These are phyloP conservation scores for Obelidium mucronatum DNA, from an alignment of 192 early-diverging fungal genomes.

Conservation along the genomic window DNA sequence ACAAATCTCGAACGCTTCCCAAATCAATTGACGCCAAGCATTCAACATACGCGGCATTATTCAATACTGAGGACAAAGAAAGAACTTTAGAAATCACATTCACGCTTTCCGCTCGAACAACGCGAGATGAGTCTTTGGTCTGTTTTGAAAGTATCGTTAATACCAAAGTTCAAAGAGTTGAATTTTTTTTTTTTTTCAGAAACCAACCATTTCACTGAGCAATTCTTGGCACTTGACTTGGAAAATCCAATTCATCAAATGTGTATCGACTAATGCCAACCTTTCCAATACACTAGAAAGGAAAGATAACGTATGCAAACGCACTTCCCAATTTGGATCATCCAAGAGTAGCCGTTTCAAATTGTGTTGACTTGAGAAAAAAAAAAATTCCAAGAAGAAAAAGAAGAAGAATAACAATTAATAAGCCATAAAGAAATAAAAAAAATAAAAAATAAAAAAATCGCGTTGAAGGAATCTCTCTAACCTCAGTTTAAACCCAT, in stretches of 20 bases:
- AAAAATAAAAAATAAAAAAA: no score
- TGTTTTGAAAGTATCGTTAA: not conserved
- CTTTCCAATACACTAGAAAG: constrained; percentile 3
- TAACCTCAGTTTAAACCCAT: no score
- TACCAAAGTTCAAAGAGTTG: not conserved
- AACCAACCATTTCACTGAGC: not conserved
- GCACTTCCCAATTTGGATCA: constrained; percentile 28
- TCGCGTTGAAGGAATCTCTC: no score
- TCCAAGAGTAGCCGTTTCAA: not conserved
- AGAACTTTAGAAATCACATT: not conserved
- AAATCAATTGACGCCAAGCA: constrained; percentile 2
- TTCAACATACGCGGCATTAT: not conserved
- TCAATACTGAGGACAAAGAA: not conserved
- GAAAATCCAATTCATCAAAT: not conserved
- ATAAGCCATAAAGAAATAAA: not conserved
- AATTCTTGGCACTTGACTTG: not conserved
- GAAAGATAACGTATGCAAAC: not conserved
- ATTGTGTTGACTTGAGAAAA: not conserved
- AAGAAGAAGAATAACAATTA: no score
- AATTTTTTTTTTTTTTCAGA: not conserved
- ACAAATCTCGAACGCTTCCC: not conserved
- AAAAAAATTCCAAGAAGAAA: not conserved
- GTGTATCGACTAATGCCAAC: no score
- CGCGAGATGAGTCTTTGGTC: constrained; percentile 14
- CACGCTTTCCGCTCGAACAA: constrained; percentile 15